Base-by-base conservation (phyloP, 768 basidiomycete species). In the Hypholoma fasciculare region DNA sequence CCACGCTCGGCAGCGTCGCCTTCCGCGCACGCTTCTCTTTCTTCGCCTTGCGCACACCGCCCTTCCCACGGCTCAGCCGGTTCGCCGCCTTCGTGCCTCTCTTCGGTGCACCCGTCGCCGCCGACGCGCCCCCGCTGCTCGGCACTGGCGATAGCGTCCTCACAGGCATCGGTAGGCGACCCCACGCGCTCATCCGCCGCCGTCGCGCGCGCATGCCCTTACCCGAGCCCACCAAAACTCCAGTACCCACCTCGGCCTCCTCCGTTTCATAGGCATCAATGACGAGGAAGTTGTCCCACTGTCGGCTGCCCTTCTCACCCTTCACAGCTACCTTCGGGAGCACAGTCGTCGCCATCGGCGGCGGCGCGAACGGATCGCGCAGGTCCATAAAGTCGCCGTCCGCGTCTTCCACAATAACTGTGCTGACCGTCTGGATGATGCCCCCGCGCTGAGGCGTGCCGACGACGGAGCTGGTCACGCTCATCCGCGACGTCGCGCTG, bases 381-480 rank as follows among this genome's bases (percentile, higher is more conserved):
- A 73, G 39, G 59, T 73, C 70, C 71, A 69, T 73, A 42, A 73
- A 73, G 51, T 70, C 71, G n/a, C 63, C 65, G 38, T 68, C 63
- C 19, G 49, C 57, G 23, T 60, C 65, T 58, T 57, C 57, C 39
- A 56, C 47, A 3, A n/a, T n/a, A 12, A 54, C 51, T 27, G 16
- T 23, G n/a, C 53, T 57, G 37, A 59, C 53, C 46, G 17, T 56
- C 43, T 55, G 44, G 2, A 56, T 57, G n/a, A 37, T 42, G 14
- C 49, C 58, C 8, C 48, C 27, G 30, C 49, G 56, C 20, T 36
- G 27, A 13, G 55, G 51, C 16, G 44, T 49, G 11, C 51, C 56
- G 14, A 44, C 36, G 7, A 44, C 36, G 7, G 54, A 38, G 20
- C 49, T 56, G 17, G 48, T 52, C 30, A 54, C 42, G 47, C 61